Base-by-base conservation (phyloP, 2,329 filamentous ascomycete genomes). In the Pseudofabraea citricarpa region DNA sequence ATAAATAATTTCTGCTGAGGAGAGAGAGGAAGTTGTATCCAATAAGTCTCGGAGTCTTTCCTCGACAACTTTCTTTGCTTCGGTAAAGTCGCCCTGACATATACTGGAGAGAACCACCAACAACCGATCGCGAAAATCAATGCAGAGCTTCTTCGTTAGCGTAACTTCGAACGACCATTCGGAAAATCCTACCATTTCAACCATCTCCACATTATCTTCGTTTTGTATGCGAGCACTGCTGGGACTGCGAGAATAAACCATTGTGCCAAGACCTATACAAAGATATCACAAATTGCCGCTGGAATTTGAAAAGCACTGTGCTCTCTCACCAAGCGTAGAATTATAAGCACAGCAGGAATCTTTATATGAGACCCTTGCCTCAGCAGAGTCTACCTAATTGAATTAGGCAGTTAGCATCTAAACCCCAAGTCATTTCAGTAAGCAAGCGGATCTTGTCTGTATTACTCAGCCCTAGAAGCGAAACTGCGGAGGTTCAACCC, bases 61-160 rank as follows among this genome's bases (percentile, higher is more conserved):
- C 23, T 37, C 35, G 18, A 22, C 35, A 37, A 37, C 15, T 20
- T 37, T 37, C 35, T 37, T 37, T n/a, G 35, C 35, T 37, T 37
- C 35, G 35, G 35, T 23, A 37, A 37, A 37, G 35, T 37, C 19
- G 18, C 10, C 23, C 8, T 37, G 35, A 21, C 35, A 37, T 4
- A 20, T 22, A 13, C 35, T 37, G 35, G 35, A 37, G 18, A 37
- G 35, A 23, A 23, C 35, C 10, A 21, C 35, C 35, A 37, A 23
- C 35, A 37, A 21, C 18, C 35, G 35, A 23, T 37, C 35, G 10
- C 35, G 35, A 37, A 37, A 37, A 12, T 37, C 35, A 21, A 37
- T 13, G 19, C 35, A 37, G 8, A 37, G 35, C 35, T 37, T 21
- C 21, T 22, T 37, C 35, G 19, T 37, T 37, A 37, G 35, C 35